phyloP scores from a whole-genome alignment of 352 stramenopile genomes.

The Globisporangium megalacanthum region DNA sequence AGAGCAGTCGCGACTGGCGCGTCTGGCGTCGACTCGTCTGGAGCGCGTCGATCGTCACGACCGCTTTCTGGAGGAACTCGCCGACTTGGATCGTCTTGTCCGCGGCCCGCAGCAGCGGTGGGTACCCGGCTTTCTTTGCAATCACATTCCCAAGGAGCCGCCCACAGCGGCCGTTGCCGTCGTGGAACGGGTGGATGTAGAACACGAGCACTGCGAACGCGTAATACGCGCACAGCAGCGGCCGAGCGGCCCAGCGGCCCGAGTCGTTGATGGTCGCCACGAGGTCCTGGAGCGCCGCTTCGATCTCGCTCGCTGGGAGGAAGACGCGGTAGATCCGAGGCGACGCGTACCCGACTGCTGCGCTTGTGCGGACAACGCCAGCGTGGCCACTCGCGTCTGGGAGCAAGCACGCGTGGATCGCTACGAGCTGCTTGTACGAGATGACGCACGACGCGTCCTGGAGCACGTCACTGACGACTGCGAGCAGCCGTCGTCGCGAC shows the following conservation, averaged over 20 bases:
- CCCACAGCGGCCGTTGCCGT: constrained; percentile 76
- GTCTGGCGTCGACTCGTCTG: constrained; percentile 48
- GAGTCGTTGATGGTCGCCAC: constrained; percentile 42
- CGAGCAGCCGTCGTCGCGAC: constrained; percentile 37
- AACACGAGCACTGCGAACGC: constrained; percentile 76
- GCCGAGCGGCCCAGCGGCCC: constrained; percentile 31
- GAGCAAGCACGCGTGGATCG: constrained; percentile 52
- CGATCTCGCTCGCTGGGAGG: constrained; percentile 57
- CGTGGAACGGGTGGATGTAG: constrained; percentile 83
- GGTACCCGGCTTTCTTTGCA: constrained; percentile 66
- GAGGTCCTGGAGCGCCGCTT: constrained; percentile 33
- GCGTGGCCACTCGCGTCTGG: constrained; percentile 30
- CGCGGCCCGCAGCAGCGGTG: constrained; percentile 42
- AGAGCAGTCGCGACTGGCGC: constrained; percentile 41
- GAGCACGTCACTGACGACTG: constrained; percentile 64
- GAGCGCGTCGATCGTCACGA: constrained; percentile 68
- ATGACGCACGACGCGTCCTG: constrained; percentile 47
- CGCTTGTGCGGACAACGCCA: constrained; percentile 45
- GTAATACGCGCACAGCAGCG: constrained; percentile 74
- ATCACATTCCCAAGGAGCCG: constrained; percentile 70
- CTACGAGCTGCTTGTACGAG: constrained; percentile 50
- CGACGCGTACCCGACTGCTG: constrained; percentile 71
- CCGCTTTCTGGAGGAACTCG: constrained; percentile 68
- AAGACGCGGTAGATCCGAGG: constrained; percentile 81
- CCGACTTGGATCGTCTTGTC: constrained; percentile 81